phyloP scores from a whole-genome alignment of 208 protist genomes.

The Lotmaria passim region DNA sequence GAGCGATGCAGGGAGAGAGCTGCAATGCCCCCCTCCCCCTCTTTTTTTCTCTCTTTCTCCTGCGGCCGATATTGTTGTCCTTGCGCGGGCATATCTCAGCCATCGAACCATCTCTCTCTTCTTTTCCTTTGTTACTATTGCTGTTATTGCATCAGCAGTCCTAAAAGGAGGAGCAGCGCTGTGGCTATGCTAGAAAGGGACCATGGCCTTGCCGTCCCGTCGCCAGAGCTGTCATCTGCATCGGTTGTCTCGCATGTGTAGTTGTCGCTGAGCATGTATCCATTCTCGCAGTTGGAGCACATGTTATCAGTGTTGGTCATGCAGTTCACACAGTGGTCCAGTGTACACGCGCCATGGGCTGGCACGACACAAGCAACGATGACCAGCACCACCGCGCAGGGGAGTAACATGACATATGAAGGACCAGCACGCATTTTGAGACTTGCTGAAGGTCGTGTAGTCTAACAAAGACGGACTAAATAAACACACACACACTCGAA shows the following conservation, averaged over 20 bases:
- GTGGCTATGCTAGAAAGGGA: neutral
- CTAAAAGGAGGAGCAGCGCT: neutral
- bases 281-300: slow-evolving; percentile 5
- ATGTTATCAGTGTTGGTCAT: neutral
- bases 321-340: neutral
- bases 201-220: neutral
- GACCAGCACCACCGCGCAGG: neutral
- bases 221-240: neutral
- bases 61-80: no score
- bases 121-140: no score
- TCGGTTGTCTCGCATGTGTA: neutral
- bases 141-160: neutral
- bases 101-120: no score
- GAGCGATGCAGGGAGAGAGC: no score
- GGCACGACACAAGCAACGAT: neutral
- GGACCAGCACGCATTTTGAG: neutral
- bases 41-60: no score
- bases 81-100: no score
- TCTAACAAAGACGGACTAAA: no score
- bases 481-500: no score
- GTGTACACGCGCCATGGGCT: neutral
- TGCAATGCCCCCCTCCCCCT: no score
- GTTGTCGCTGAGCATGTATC: neutral
- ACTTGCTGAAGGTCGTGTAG: no score
- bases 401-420: neutral